These are phyloP conservation scores for Monilinia laxa DNA, from an alignment of 2,329 filamentous ascomycete species.

Conservation along the genomic window DNA sequence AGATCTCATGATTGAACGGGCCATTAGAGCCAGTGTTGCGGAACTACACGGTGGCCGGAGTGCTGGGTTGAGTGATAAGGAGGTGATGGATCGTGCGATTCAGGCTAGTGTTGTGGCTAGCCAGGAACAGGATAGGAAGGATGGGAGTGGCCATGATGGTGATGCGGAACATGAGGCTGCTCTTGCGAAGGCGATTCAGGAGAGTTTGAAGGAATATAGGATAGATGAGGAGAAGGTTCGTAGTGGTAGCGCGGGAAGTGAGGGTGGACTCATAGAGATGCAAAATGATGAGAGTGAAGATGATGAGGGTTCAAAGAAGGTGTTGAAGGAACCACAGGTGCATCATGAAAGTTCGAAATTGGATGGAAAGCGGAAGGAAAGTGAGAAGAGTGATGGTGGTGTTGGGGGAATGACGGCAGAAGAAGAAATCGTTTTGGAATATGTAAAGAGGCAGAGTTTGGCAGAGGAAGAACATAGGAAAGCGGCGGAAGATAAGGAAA, in stretches of 20 bases:
- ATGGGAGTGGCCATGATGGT: conserved; percentile 24
- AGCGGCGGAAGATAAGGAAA: conserved; percentile 24
- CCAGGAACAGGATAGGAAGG: background rate
- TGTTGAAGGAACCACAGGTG: conserved; percentile 38
- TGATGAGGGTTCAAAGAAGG: conserved; percentile 35
- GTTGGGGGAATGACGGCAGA: conserved; percentile 47
- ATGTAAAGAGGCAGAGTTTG: conserved; percentile 74
- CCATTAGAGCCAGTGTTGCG: conserved; percentile 69
- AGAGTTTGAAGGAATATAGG: conserved; percentile 46
- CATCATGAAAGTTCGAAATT: conserved; percentile 1
- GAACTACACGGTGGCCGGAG: conserved; percentile 50
- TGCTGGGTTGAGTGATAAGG: conserved; percentile 39
- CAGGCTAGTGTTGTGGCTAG: conserved; percentile 46
- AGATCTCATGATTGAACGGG: conserved; percentile 69
- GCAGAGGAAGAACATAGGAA: conserved; percentile 58
- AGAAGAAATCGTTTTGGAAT: conserved; percentile 73
- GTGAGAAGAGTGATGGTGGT: background rate
- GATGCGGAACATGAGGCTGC: conserved; percentile 59
- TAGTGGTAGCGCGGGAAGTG: conserved; percentile 4
- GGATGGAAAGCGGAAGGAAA: background rate
- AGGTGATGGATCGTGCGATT: conserved; percentile 51
- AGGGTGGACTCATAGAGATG: conserved; percentile 13
- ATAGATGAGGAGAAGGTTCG: conserved; percentile 1
- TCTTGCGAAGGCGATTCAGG: conserved; percentile 56
- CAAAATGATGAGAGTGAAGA: conserved; percentile 24